These are phyloP conservation scores for Penicillium canariense DNA, from an alignment of 495 filamentous ascomycete species.

Conservation along the genomic window DNA sequence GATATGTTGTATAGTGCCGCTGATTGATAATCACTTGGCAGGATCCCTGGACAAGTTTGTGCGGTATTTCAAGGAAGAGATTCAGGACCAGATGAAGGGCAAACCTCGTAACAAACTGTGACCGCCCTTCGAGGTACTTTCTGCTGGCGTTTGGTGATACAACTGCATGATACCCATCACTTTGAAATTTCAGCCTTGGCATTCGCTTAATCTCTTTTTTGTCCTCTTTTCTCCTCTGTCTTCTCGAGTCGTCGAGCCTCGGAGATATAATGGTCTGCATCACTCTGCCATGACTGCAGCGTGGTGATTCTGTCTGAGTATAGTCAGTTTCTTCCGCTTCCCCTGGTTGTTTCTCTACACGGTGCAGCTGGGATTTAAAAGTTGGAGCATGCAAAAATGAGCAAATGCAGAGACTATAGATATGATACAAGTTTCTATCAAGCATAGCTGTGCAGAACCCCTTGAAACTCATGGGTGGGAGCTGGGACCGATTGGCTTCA, in stretches of 20 bases:
- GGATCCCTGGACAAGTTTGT: constrained; percentile 45
- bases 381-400: neutral
- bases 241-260: neutral
- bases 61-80: constrained; percentile 56
- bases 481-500: constrained; percentile 2
- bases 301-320: neutral
- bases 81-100: constrained; percentile 55
- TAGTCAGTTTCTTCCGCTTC: neutral
- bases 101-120: constrained; percentile 40
- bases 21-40: constrained; percentile 12
- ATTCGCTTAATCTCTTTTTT: neutral
- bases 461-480: neutral
- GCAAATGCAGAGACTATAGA: neutral
- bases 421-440: neutral
- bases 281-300: neutral
- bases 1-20: constrained; percentile 7
- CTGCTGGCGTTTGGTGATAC: constrained; percentile 5
- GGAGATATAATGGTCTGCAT: neutral
- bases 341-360: neutral
- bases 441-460: neutral
- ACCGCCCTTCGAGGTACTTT: constrained; percentile 4
- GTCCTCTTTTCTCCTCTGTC: neutral
- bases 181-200: no score
- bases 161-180: constrained; percentile 12
- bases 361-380: neutral